These are phyloP conservation scores for Pilatotrama ljubarskyi DNA, from an alignment of 768 basidiomycete genomes.

Conservation along the genomic window DNA sequence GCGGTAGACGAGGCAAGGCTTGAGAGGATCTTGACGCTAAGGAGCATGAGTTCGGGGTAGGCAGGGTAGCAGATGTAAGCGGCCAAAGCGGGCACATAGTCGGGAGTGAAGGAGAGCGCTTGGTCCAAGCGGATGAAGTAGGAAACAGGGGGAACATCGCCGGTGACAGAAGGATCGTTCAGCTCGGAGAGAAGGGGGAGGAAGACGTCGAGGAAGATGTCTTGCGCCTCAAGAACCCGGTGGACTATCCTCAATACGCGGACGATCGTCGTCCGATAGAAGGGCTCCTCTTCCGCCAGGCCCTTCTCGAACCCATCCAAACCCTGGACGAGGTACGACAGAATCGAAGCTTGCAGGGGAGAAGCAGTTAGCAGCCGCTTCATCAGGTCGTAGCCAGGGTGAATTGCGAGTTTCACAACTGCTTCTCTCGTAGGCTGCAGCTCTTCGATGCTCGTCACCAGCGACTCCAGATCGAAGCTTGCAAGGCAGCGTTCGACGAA, in stretches of 20 bases:
- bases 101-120: conserved; percentile 65
- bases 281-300: conserved; percentile 65
- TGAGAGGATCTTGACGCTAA: conserved; percentile 77
- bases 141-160: conserved; percentile 60
- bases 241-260: conserved; percentile 81
- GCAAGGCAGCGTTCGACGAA: conserved; percentile 85
- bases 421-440: conserved; percentile 49
- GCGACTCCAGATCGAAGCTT: conserved; percentile 75
- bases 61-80: conserved; percentile 73
- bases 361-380: conserved; percentile 74
- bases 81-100: conserved; percentile 79
- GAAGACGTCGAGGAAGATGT: conserved; percentile 86
- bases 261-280: conserved; percentile 72
- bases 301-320: conserved; percentile 74
- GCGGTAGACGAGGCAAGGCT: conserved; percentile 64
- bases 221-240: conserved; percentile 82
- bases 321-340: conserved; percentile 82
- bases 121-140: conserved; percentile 77
- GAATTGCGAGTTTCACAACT: conserved; percentile 58
- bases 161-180: conserved; percentile 53
- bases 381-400: conserved; percentile 89
- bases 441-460: conserved; percentile 62
- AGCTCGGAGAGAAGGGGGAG: conserved; percentile 74
- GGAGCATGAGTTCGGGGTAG: conserved; percentile 70
- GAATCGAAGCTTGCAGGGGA: conserved; percentile 67